A percentile compares a stretch with the other conserved stretches of the same genome.
phyloP scores from a whole-genome alignment of 169 alveolate species.

The Blepharisma undulans region DNA sequence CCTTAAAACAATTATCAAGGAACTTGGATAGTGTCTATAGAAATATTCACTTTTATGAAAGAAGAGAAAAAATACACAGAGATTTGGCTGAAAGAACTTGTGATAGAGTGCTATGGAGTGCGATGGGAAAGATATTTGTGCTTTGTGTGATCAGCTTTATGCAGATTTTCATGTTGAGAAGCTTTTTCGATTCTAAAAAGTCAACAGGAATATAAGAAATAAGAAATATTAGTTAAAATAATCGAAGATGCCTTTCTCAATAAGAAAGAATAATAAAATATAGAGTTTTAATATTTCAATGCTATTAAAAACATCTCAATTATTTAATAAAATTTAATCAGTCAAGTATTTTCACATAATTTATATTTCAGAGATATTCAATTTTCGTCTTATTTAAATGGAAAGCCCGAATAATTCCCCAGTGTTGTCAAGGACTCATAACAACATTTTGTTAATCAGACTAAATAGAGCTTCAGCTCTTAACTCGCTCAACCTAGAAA shows the following conservation, averaged over 20 bases:
- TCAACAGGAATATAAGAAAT: background rate
- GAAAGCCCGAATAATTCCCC: background rate
- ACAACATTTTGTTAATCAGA: background rate
- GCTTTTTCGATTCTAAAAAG: conserved; percentile 5
- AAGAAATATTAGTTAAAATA: background rate
- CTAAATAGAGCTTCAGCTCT: conserved; percentile 24
- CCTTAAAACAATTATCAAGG: background rate
- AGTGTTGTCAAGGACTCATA: background rate
- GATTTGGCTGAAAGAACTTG: conserved; percentile 29
- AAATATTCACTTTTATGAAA: background rate
- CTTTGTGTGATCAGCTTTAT: background rate
- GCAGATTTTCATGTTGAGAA: conserved; percentile 18
- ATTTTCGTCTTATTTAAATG: background rate
- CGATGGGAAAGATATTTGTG: conserved; percentile 10
- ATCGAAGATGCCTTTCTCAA: too few species aligned
- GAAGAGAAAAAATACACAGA: conserved; percentile 38
- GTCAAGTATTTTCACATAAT: too few species aligned
- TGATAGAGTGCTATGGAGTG: conserved; percentile 30
- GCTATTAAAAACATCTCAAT: too few species aligned
- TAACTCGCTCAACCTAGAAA: background rate
- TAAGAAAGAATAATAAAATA: too few species aligned
- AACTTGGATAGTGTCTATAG: conserved; percentile 19
- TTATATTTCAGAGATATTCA: background rate
- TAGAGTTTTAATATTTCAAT: background rate
- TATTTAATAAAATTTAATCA: too few species aligned